Base-by-base conservation (phyloP, 1,284 basidiomycete genomes). In the Ustilago tritici region DNA sequence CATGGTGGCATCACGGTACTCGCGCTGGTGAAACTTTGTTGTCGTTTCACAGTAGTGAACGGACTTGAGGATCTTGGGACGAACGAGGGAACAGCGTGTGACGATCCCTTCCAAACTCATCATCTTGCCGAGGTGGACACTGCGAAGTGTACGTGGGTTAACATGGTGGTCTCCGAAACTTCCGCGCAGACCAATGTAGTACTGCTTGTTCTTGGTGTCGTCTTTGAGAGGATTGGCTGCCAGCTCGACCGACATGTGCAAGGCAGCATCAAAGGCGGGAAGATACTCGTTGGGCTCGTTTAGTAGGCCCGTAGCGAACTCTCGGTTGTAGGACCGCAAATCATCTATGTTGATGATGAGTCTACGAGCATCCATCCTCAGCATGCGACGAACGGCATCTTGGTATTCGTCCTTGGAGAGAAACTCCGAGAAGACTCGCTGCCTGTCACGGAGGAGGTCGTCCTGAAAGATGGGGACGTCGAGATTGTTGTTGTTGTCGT, bases 81-180 rank as follows among this genome's bases (percentile, higher is more conserved):
- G 93, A 55, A 99, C 97, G 66, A 99, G 92, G 11, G 95, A 98
- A 88, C 89, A 99, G 74, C 96, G 91, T 2, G 97, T 99, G 68
- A 99, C 95, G 84, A 99, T 99, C 38, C 97, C 97, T 88, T 99
- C 97, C 34, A 99, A 88, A 46, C 93, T 95, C 83, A 99, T 93
- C 94, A 99, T 95, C 87, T 93, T 95, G 61, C 95, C 94, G 35
- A 99, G 91, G 87, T 98, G 92, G 67, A 91, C 89, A 55, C 94
- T 93, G 70, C 92, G 91, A 43, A 99, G 90, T 11, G 95, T 96
- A 10, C 97, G 90, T 49, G 97, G 97, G 87, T 93, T 98, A 87
- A 96, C 93, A 87, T 98, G 95, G 86, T 99, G 94, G 87, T 98
- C 95, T 55, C 97, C 97, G 87, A 99, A 99, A n/a, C 94, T 96